A percentile compares a stretch with the other conserved stretches of the same genome.
Evolutionary conservation across 2,329 filamentous ascomycete genomes (phyloP).

Genomic region (Sclerotinia spermophila): DNA sequence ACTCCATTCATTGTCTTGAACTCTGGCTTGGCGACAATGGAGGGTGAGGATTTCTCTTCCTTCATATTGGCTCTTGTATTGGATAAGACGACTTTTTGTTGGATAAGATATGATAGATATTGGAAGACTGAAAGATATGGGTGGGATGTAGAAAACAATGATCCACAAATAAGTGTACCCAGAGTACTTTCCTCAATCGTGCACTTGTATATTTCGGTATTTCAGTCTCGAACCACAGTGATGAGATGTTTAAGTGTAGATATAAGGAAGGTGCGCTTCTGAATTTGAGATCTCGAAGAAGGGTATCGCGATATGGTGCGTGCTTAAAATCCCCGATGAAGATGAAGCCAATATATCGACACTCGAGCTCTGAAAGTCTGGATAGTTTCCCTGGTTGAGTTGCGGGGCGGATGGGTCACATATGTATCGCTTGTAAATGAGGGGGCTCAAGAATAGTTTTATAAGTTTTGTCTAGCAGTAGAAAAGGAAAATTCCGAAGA

Average conservation of each 20-base stretch:
- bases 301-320: slow-evolving; percentile 4
- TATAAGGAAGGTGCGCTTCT: not conserved
- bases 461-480: not conserved
- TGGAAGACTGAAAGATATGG: not conserved
- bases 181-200: slow-evolving; percentile 4
- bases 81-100: not conserved
- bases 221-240: not conserved
- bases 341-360: slow-evolving; percentile 1
- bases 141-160: not conserved
- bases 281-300: not conserved
- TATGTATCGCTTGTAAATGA: not conserved
- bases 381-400: not conserved
- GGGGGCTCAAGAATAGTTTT: not conserved
- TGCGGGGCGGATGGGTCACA: slow-evolving; percentile 4
- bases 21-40: not conserved
- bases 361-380: not conserved
- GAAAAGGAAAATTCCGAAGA: not conserved
- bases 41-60: not conserved
- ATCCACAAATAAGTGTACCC: not conserved
- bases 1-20: not conserved
- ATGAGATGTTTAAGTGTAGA: not conserved
- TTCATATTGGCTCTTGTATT: not conserved
- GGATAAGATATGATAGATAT: not conserved
- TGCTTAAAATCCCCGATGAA: not conserved
- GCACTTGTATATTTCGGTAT: not conserved